Evolutionary conservation across 106 monocot species (phyloP), one percentile per base, ranked within the genome.

Genomic region (Amphibolis antarctica): DNA sequence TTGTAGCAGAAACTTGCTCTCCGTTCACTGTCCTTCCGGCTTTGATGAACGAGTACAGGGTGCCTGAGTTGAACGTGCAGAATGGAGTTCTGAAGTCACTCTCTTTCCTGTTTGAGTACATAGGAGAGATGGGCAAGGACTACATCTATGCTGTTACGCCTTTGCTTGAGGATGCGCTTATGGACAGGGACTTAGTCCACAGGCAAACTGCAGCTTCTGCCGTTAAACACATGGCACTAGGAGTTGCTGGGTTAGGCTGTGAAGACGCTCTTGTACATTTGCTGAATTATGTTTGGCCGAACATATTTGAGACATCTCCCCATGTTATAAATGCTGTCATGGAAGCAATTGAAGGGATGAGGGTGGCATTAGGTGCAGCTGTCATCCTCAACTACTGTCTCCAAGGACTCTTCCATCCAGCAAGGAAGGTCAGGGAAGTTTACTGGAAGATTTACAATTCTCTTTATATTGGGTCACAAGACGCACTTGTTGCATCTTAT

Each of bases 361-460:
- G 96, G 45, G 96, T 96, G 42, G 96, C 96, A 0, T 60, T 96
- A 28, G 96, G 96, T 53, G 68, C 96, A 25, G 84, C 96, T 60
- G 84, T 79, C 12, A 66, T 96, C 62, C 66, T 96, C 22, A 96
- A 96, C 59, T 96, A 96, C 58, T 96, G 96, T 59, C 86, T 96
- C 20, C 96, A 96, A 65, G 96, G 96, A 18, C 62, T 96, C n/a
- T 96, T 96, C 63, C 96, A 96, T 69, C 96, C 96, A 7, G 96
- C 96, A 28, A 77, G 96, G 66, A 96, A 96, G 71, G 96, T 96
- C 29, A 72, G 96, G 25, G 96, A 96, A 71, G 96, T 96, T 6
- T 96, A 96, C 52, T 96, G 96, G 96, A 96, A 89, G 78, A 96
- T 90, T 14, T 96, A 96, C 55, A 96, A 96, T 51, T 96, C 96